These are phyloP conservation scores for Saccharomyces jurei DNA, from an alignment of 805 yeast genomes.

Conservation along the genomic window DNA sequence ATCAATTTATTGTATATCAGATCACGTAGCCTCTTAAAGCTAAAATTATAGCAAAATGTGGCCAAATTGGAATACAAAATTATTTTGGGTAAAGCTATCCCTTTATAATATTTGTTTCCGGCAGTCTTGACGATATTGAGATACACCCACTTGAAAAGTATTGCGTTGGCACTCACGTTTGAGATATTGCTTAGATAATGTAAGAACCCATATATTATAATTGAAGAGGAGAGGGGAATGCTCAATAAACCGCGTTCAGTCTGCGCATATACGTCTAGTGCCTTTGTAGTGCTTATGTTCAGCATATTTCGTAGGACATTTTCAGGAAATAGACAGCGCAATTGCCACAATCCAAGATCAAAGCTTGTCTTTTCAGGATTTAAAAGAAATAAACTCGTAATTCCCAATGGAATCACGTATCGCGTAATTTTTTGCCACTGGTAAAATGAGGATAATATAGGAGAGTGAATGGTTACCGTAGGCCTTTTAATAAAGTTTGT, in stretches of 20 bases:
- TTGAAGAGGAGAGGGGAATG: slow-evolving; percentile 11
- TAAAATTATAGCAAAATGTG: neutral
- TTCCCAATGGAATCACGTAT: slow-evolving; percentile 1
- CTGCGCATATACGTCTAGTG: slow-evolving; percentile 22
- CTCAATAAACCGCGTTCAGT: slow-evolving; percentile 17
- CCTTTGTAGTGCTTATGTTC: slow-evolving; percentile 22
- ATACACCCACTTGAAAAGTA: neutral
- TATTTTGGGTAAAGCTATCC: neutral
- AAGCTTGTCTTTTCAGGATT: slow-evolving; percentile 18
- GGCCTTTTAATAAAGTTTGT: slow-evolving; percentile 6
- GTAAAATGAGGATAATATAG: slow-evolving; percentile 1
- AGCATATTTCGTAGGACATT: slow-evolving; percentile 15
- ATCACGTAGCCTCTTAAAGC: neutral
- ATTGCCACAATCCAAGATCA: slow-evolving; percentile 22
- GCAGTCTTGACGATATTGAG: neutral
- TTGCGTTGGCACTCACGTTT: neutral
- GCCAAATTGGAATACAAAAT: neutral
- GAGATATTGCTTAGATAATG: neutral
- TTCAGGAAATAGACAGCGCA: slow-evolving; percentile 24
- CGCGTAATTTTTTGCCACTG: slow-evolving; percentile 2
- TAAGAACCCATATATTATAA: slow-evolving; percentile 17
- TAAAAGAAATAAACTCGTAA: neutral
- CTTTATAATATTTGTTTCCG: neutral
- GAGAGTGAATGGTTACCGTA: slow-evolving; percentile 1
- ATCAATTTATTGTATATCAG: neutral